A percentile compares a stretch with the other conserved stretches of the same genome.
These are phyloP conservation scores for Schoenoplectus tabernaemontani DNA, from an alignment of 202 grass and related monocot species.

Conservation along the genomic window DNA sequence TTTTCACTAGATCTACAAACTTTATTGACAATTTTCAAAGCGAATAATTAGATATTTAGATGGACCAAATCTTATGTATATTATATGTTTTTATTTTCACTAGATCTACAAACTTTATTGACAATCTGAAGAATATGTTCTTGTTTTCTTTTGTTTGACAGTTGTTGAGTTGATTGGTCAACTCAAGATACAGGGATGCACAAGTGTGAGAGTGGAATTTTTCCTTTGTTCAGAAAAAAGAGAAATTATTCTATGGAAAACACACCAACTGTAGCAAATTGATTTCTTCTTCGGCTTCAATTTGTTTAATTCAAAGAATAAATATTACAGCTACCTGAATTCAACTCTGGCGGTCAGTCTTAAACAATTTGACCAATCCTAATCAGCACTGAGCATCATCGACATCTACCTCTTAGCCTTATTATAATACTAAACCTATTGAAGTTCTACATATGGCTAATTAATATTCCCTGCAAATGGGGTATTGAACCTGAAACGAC, in stretches of 20 bases:
- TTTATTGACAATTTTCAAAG: no score
- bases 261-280: no score
- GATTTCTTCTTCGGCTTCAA: no score
- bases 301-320: neutral
- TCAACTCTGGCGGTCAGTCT: no score
- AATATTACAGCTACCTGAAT: neutral
- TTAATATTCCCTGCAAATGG: neutral
- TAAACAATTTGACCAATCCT: neutral
- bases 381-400: neutral
- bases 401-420: neutral
- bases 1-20: neutral
- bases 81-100: neutral
- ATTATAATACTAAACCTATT: neutral
- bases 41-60: neutral
- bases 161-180: slow-evolving; percentile 5
- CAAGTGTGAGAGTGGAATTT: neutral
- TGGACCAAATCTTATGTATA: slow-evolving; percentile 12
- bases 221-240: neutral
- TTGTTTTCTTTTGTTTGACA: neutral
- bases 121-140: slow-evolving; percentile 18
- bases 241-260: slow-evolving; percentile 13
- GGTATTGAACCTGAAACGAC: neutral
- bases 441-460: neutral
- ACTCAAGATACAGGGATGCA: neutral
- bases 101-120: neutral